Conservation (phyloP, 2,329 filamentous ascomycete species). For the Pseudogymnoascus sp. region DNA sequence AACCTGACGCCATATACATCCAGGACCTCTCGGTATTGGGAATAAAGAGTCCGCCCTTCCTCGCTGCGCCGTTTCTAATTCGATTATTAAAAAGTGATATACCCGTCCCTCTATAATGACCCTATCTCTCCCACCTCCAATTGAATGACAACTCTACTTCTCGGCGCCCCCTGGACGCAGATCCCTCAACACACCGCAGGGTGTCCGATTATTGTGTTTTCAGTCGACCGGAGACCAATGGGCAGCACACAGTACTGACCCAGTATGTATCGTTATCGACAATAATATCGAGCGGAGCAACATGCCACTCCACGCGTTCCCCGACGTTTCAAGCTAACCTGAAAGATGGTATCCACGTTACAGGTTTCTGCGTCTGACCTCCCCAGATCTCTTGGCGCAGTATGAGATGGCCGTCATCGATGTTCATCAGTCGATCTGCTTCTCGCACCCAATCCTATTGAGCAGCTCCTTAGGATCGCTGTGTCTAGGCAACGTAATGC, state of each 20-base stretch:
- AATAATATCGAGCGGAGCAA: not conserved
- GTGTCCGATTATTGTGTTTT: not conserved
- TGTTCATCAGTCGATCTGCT: slow-evolving; percentile 22
- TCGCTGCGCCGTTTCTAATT: not conserved
- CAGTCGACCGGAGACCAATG: not conserved
- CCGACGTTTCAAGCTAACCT: not conserved
- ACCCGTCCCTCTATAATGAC: not conserved
- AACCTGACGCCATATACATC: slow-evolving; percentile 3
- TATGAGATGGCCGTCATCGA: not conserved
- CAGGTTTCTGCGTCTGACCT: not conserved
- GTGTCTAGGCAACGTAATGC: slow-evolving; percentile 28
- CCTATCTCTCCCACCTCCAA: not conserved
- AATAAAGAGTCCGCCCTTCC: not conserved
- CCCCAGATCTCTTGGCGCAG: slow-evolving; percentile 7
- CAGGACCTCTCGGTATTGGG: not conserved
- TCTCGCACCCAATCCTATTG: slow-evolving; percentile 30
- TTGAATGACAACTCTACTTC: not conserved
- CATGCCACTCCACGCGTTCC: not conserved
- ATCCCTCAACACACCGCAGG: not conserved
- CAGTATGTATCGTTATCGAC: not conserved
- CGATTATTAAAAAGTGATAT: slow-evolving; percentile 7
- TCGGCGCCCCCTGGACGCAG: not conserved
- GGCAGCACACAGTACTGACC: not conserved
- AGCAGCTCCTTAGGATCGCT: slow-evolving; percentile 28
- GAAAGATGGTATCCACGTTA: not conserved